Conservation (phyloP, 257 asterid species). For the Hygrophila difformis region DNA sequence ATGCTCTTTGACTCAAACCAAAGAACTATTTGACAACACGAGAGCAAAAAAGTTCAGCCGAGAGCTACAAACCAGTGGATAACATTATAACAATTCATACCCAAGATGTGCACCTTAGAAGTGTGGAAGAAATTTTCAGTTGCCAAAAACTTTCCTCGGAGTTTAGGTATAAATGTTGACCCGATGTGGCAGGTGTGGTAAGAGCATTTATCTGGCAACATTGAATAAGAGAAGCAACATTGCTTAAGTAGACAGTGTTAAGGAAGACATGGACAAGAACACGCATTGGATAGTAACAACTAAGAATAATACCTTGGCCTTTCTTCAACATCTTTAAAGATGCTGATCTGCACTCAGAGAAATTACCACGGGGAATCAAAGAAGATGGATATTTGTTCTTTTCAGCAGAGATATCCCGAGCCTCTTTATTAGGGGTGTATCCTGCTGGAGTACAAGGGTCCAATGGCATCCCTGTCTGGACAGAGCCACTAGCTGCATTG, state of each 20-base stretch:
- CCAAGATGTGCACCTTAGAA: constrained; percentile 81
- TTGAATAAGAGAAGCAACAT: constrained; percentile 9
- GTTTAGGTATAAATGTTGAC: constrained; percentile 74
- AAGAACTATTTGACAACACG: constrained; percentile 52
- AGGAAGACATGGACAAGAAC: background rate
- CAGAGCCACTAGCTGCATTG: constrained; percentile 49
- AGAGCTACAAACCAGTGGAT: too few relatives aligned
- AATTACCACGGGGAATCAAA: constrained; percentile 77
- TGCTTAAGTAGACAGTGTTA: background rate
- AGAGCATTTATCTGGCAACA: constrained; percentile 63
- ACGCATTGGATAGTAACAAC: constrained; percentile 5
- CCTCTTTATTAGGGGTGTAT: constrained; percentile 37
- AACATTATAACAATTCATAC: too few relatives aligned
- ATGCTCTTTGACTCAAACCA: constrained; percentile 53
- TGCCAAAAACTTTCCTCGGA: constrained; percentile 82
- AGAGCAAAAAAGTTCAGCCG: background rate
- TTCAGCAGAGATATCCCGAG: constrained; percentile 34
- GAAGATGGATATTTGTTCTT: constrained; percentile 34
- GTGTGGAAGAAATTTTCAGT: constrained; percentile 92
- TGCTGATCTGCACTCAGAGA: constrained; percentile 84
- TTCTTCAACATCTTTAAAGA: constrained; percentile 68
- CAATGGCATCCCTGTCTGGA: constrained; percentile 33
- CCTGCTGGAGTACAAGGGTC: constrained; percentile 98
- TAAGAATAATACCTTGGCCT: constrained; percentile 56
- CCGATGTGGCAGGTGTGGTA: constrained; percentile 60